Base-by-base conservation (phyloP, 2,329 filamentous ascomycete species). In the Penicillium oxalicum region DNA sequence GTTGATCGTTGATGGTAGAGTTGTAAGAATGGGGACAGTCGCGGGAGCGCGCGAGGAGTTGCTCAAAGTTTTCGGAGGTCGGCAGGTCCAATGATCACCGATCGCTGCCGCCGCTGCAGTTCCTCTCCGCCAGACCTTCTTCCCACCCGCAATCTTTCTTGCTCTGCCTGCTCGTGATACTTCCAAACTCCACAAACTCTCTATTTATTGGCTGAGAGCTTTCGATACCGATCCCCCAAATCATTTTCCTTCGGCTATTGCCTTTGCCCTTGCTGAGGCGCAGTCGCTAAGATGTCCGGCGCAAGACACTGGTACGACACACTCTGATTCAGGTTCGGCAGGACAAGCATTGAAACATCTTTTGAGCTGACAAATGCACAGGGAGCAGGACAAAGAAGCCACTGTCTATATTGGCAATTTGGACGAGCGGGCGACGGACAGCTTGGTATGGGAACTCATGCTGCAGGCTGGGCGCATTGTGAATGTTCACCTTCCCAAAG, bases 381-480 rank as follows among this genome's bases (percentile, higher is more conserved):
- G 87, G 88, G 89, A 96, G 69, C 91, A 97, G 77, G 91, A 97
- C 73, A 96, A 96, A 72, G 91, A 97, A 73, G 90, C 90, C 60
- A 97, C 93, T 37, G 88, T 97, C 69, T 98, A 98, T 71, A 88
- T 97, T 60, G 93, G 93, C 67, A 97, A 97, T 70, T 89, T 98
- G 64, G 93, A 98, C 75, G 93, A 98, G 77, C 89, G 93, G 69
- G 88, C 93, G 57, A 86, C 86, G 40, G 89, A 95, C 66, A 84
- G 86, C 61, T 80, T 95, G 59, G 83, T 98, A 59, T 96, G 93
- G 85, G 93, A 98, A 77, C 80, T 98, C 63, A 97, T 97, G 90
- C 84, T 96, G 48, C 93, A 98, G 75, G 90, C 91, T 68, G 93
- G 93, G 47, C 91, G 91, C 61, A 94, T 98, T 62, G 88, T 95